Conservation (phyloP, 768 basidiomycete genomes). For the Phylloporus sp. region DNA sequence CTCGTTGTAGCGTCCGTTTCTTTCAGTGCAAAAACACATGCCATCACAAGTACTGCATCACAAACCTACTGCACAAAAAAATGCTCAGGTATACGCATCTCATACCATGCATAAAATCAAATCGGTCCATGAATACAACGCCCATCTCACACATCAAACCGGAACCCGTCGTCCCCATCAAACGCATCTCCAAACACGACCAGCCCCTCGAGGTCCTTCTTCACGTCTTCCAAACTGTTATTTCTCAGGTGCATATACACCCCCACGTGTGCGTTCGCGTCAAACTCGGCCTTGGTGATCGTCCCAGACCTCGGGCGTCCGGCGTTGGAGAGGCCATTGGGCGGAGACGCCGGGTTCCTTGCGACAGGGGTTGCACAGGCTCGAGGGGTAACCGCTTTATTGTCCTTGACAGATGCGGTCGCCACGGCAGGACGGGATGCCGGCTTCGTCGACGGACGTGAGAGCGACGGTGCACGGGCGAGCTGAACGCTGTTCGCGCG, state of each 20-base stretch:
- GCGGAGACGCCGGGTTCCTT: not conserved
- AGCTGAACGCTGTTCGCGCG: conserved; percentile 2
- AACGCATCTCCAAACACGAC: conserved; percentile 28
- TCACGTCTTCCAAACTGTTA: conserved; percentile 27
- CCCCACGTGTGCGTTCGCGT: conserved; percentile 18
- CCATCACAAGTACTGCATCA: conserved; percentile 11
- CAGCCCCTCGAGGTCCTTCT: conserved; percentile 28
- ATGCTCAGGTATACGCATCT: too few relatives aligned
- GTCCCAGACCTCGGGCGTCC: conserved; percentile 22
- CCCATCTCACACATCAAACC: conserved; percentile 22
- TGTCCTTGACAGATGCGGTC: conserved; percentile 6
- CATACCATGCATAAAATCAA: conserved; percentile 16
- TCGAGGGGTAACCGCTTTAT: conserved; percentile 8
- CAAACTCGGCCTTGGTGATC: conserved; percentile 22
- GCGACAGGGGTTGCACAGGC: not conserved
- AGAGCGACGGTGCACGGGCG: conserved; percentile 5
- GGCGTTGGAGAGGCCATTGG: not conserved
- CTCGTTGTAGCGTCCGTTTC: conserved; percentile 4
- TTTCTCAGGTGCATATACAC: conserved; percentile 16
- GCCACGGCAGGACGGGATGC: conserved; percentile 4
- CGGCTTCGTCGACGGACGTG: conserved; percentile 10
- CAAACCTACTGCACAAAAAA: conserved; percentile 10
- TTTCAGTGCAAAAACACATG: not conserved
- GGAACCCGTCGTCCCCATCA: conserved; percentile 27
- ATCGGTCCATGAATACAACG: not conserved